Evolutionary conservation across 495 filamentous ascomycete species (phyloP), one percentile per base, ranked within the genome.

Genomic region (Emericellopsis terricola): DNA sequence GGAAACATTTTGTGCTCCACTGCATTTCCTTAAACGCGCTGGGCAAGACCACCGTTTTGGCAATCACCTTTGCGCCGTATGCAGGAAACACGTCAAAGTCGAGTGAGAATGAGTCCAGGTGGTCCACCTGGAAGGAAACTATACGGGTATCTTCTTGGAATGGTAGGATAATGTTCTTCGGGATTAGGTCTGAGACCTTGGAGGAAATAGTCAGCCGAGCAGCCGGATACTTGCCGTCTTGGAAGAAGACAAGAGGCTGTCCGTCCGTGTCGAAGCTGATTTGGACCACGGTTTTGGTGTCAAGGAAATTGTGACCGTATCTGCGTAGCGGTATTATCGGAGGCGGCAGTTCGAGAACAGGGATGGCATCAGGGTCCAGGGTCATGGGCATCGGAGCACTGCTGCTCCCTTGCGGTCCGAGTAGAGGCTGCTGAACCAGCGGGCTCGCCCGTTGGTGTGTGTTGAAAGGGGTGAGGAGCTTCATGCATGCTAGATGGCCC

Each of bases 1-100:
- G 60, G 45, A 74, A 80, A 52, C 81, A 87, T 29, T 64, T 73
- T 2, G 81, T 78, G 55, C 78, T 85, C 39, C 73, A 79, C 15
- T 63, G 51, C 34, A 72, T 65, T 10, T 76, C 75, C 10, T 68
- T 67, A 57, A 97, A 96, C 4, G 85, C 73, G 38, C 71, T 76
- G 4, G 91, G 82, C 27, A 94, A 66, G 18, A 84, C 89, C 33
- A 93, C 83, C 14, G 81, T 86, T 55, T 89, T 86, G 8, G 89
- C 91, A 48, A 96, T 94, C 28, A 94, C 81, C 55, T 87, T 94
- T 11, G 85, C 87, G 31, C 89, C 89, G 49, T 96, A 94, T 0
- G 91, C 92, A 8, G 89, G 89, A 53, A 86, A 97, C 31, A 97
- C 81, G 49, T 96, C 91, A 50, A 96, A 94, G 53, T 97, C 89